phyloP scores from a whole-genome alignment of 1,284 basidiomycete genomes.

The Porogramme epimiltina region DNA sequence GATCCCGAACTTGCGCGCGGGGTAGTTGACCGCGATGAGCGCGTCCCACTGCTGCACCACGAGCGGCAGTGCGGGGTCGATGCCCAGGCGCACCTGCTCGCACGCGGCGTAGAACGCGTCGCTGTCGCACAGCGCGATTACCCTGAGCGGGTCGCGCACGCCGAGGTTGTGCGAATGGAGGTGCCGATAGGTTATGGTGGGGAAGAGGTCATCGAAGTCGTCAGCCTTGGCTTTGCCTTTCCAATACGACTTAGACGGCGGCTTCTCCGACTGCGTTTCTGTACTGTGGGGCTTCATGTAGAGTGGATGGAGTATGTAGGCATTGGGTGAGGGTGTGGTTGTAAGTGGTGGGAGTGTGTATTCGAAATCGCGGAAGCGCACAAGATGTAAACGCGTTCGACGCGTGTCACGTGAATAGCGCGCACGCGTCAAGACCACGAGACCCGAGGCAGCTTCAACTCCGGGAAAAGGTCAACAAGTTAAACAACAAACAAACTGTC shows the following conservation, averaged over 20 bases:
- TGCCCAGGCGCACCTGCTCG: constrained; percentile 81
- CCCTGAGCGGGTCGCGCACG: constrained; percentile 69
- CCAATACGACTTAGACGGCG: constrained; percentile 18
- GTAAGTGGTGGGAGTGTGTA: too few relatives aligned
- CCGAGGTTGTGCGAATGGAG: constrained; percentile 64
- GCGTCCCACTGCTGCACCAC: constrained; percentile 94
- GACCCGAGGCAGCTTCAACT: too few relatives aligned
- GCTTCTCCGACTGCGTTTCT: background rate
- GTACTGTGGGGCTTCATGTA: background rate
- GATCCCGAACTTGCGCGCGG: constrained; percentile 89
- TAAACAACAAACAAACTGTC: too few relatives aligned
- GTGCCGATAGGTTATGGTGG: constrained; percentile 74
- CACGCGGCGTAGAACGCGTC: constrained; percentile 94
- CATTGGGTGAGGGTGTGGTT: background rate
- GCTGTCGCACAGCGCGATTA: constrained; percentile 90
- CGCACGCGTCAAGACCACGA: background rate
- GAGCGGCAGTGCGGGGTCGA: constrained; percentile 77
- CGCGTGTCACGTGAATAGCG: background rate
- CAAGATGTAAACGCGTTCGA: background rate
- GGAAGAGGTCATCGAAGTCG: constrained; percentile 58
- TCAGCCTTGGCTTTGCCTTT: constrained; percentile 58
- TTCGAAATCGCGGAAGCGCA: too few relatives aligned
- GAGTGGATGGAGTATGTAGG: background rate
- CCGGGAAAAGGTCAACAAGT: too few relatives aligned
- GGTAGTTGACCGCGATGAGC: constrained; percentile 94